phyloP scores from a whole-genome alignment of 306 rosid species.

The Prunus padus region DNA sequence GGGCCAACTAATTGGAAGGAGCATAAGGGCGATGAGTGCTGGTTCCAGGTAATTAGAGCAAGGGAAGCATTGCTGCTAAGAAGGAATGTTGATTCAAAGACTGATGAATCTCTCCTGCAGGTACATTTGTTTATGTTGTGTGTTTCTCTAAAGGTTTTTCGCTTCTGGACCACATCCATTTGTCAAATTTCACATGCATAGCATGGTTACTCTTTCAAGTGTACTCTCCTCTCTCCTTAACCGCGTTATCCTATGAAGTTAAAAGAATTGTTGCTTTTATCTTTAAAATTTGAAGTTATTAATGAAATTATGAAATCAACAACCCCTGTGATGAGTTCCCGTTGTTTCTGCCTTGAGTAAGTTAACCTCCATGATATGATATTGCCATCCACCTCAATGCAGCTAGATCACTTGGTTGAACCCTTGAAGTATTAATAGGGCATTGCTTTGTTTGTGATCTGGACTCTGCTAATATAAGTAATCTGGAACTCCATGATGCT shows the following conservation, averaged over 20 bases:
- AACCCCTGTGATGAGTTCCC: background rate
- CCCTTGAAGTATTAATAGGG: background rate
- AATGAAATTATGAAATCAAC: background rate
- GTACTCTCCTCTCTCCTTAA: background rate
- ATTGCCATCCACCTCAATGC: background rate
- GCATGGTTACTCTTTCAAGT: background rate
- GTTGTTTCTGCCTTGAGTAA: background rate
- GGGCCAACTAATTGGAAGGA: constrained; percentile 63
- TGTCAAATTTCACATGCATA: background rate
- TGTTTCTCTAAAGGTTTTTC: constrained; percentile 14
- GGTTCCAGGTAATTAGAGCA: constrained; percentile 57
- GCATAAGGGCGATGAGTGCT: constrained; percentile 38
- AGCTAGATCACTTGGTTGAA: constrained; percentile 3
- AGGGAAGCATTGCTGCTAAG: constrained; percentile 45
- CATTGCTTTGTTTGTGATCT: constrained; percentile 1
- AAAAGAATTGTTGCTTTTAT: constrained; percentile 3
- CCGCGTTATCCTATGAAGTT: background rate
- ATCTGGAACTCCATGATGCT: background rate
- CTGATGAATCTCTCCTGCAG: constrained; percentile 52
- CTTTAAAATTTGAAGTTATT: background rate
- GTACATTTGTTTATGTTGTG: constrained; percentile 37
- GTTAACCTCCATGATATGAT: constrained; percentile 5
- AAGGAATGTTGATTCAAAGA: constrained; percentile 34
- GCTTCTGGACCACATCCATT: background rate
- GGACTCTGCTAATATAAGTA: background rate